Base-by-base conservation (phyloP, 176 grass and related monocot species). In the Phoenix roebelenii region DNA sequence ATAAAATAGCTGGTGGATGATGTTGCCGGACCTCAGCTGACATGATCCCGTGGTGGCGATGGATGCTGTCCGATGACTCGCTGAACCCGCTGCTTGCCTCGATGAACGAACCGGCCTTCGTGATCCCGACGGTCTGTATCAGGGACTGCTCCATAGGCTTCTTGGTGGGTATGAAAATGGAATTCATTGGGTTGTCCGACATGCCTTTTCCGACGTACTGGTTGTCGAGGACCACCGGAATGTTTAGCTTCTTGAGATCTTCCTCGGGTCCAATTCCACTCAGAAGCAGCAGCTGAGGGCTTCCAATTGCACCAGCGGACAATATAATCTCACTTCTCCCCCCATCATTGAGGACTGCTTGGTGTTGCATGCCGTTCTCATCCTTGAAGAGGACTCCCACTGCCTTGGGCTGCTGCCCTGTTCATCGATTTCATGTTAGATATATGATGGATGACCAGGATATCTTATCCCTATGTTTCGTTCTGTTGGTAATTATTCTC, bases 51-150 rank as follows among this genome's bases (percentile, higher is more conserved):
- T 95, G 89, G 69, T 95, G 89, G 81, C 81, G 82, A 0, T 76
- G 63, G 60, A 95, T 78, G 60, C 89, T 89, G 32, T 95, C 81
- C n/a, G 81, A 15, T n/a, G 89, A 85, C 69, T 89, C 85, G 50
- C 89, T 70, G 52, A 95, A 95, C 48, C 89, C 89, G 55, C 89
- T 88, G 72, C 81, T 95, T 22, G 89, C 89, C 81, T 95, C 89
- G 17, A 95, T 81, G 62, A 95, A 95, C 63, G 77, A 63, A 65
- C 81, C 81, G 1, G 55, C 54, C 59, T 74, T 81, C 44, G 89
- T 89, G 55, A 95, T 95, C 53, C 89, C 85, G 16, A 95, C 89
- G 48, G 81, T 95, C 58, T 95, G 79, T 56, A 95, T 89, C 44
- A 95, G 83, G 14, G 89, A 95, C 55, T 95, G 89, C 16, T 23